Base-by-base conservation (phyloP, 2,329 filamentous ascomycete genomes). In the Clarireedia sp. region DNA sequence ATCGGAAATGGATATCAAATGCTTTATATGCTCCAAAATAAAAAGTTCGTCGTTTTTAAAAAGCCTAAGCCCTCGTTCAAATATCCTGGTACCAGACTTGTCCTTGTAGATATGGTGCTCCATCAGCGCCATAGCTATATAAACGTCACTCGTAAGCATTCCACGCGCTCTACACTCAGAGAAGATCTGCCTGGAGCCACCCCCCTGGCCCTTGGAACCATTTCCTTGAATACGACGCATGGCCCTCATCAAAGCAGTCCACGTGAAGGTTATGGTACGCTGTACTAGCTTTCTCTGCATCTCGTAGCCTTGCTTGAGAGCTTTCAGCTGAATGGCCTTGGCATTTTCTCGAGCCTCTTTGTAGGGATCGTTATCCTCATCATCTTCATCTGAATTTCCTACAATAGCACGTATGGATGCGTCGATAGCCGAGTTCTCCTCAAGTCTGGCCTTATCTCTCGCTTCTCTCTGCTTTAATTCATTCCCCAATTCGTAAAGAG, bases 41-140 rank as follows among this genome's bases (percentile, higher is more conserved):
- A 97, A 97, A 56, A 84, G 79, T 69, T 96, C 91, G 66, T 97
- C 92, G 48, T 95, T 89, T 0, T 92, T 92, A 67, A 97, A 99
- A 12, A 99, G 77, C 67, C 90, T 94, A 60, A 92, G 85, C 19
- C 94, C 94, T 46, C 92, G 87, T 69, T 99, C 94, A 63, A 97
- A 95, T 58, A 99, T 97, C 73, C 94, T 96, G 44, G 87, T 89
- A 1, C 91, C 92, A 0, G 94, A 89, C 0, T 86, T 82, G 65
- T 97, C 94, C 67, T 95, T 94, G 72, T 99, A 99, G 63, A 95
- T 95, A 64, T 95, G 86, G 68, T 94, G 92, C 70, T 99, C 94
- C 67, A 99, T 88, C 57, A 95, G 78, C 16, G 95, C 94, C 63
- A 90, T 90, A 1, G 90, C 90, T 53, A 96, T 88, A 68, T 99